Base-by-base conservation (phyloP, 1,284 basidiomycete species). In the Veloboletus limbatus region DNA sequence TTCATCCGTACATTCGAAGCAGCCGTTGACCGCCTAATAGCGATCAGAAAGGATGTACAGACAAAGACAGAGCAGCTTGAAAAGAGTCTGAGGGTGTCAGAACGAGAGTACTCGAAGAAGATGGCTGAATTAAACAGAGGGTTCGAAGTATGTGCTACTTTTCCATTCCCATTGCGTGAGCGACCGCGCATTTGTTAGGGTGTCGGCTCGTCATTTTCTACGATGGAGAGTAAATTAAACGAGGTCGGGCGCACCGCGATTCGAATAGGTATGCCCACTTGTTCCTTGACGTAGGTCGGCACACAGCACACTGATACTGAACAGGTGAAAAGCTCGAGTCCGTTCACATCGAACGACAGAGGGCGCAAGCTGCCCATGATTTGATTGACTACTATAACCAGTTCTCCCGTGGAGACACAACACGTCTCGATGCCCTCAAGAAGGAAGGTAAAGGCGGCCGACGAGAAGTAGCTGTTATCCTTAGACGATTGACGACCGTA, bases 351-450 rank as follows among this genome's bases (percentile, higher is more conserved):
- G 89, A 96, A 56, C 82, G 96, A 8, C 90, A 92, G 59, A 77
- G 94, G 50, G 97, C 96, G 0, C 92, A 96, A 59, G 93, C 94
- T 17, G 92, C 96, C 0, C 88, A 94, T 56, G 88, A 98, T 62
- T 73, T 99, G n/a, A 89, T 99, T 45, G 86, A 93, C 52, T 96
- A 90, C 69, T 98, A 98, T 67, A 92, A 95, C 57, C 89, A 94
- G 52, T 88, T 98, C 60, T 85, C 90, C 3, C 84, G 87, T 49
- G 90, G 87, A 6, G 92, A 98, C 52, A 89, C 88, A 0, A 72
- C 79, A 4, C 79, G 81, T 38, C 69, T 97, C 36, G 92, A 96
- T 58, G 73, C 79, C 16, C 72, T 97, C 54, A 80, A 88, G 58
- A 96, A 96, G 58, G 90, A 88, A 71, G 85, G 92, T 6, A 82